Evolutionary conservation across 139 green algal genomes (phyloP).

Genomic region (Trebouxia sp.): DNA sequence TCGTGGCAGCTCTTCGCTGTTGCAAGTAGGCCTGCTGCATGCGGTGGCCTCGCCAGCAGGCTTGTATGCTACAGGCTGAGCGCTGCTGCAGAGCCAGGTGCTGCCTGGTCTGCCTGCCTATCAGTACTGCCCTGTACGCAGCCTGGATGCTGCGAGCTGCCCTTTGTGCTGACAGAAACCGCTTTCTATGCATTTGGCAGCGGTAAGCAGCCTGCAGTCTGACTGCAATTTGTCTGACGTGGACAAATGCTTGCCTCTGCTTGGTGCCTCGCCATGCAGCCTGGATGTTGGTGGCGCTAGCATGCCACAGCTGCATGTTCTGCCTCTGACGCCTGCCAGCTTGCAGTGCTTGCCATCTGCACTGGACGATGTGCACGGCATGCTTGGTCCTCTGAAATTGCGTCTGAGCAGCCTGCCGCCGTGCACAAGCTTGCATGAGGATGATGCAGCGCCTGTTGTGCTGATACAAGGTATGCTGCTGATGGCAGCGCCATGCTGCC

Average conservation of each 20-base stretch:
- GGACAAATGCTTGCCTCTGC: not conserved
- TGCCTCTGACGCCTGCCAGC: not conserved
- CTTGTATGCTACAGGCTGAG: slow-evolving; percentile 6
- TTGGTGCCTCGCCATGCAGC: slow-evolving; percentile 30
- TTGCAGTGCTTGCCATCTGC: slow-evolving; percentile 14
- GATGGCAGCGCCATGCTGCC: not conserved
- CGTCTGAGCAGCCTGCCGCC: not conserved
- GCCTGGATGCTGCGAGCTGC: slow-evolving; percentile 1
- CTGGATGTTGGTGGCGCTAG: slow-evolving; percentile 34
- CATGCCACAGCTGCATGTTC: not conserved
- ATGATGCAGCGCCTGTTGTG: not conserved
- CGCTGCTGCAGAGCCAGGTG: not conserved
- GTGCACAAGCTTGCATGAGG: not conserved
- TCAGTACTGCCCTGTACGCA: not conserved
- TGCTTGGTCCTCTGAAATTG: not conserved
- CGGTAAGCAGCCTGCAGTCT: slow-evolving; percentile 8
- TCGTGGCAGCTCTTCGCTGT: slow-evolving; percentile 2
- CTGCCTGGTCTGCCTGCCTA: not conserved
- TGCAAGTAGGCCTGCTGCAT: not conserved
- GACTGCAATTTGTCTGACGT: not conserved
- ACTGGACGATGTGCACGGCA: slow-evolving; percentile 28
- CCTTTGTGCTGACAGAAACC: not conserved
- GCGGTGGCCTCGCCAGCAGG: not conserved
- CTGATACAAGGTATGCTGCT: not conserved
- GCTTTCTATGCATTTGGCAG: not conserved